Evolutionary conservation across 2,329 filamentous ascomycete species (phyloP), one percentile per base, ranked within the genome.

Genomic region (Alternaria tenuissima): DNA sequence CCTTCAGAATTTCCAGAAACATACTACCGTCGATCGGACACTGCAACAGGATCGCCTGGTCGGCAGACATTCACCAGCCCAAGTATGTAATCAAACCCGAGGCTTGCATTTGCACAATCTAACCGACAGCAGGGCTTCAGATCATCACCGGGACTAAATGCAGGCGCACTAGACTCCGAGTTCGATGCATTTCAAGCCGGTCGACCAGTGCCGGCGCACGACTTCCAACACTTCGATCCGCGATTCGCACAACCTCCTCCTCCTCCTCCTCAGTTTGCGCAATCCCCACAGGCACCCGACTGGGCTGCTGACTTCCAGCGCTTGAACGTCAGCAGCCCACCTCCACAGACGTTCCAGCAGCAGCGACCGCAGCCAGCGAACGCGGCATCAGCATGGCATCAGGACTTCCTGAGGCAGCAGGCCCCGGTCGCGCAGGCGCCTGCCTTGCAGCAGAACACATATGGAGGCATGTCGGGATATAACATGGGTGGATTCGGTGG

Each of bases 1-100:
- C 64, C 85, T 92, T 53, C 91, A 92, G 78, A 89, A 86, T 72
- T 87, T 93, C 74, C 86, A 90, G 70, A 88, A 90, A 70, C 90
- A 93, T 76, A 81, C 87, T 11, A 84, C 89, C 49, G 84, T 87
- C 63, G 90, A 93, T 74, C 84, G 89, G 55, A 88, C 88, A 9
- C 82, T 91, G 49, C 90, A 93, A 73, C 91, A 92, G 76, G 91
- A 93, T 78, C 88, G 89, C 52, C 71, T 91, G 47, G 78, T 83
- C 36, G 80, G 83, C 9, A 84, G 85, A 61, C 82, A 85, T 55
- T 80, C 84, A 53, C 82, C 85, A 44, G 78, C 82, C 51, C 85
- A 89, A 77, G 88, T 88, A 78, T 63, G 79, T 66, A 24, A 24
- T 39, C n/a, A 20, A 30, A 16, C 20, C 8, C 4, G 32, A 24